Percentiles rank a stretch among this genome's conserved stretches.
Evolutionary conservation across 495 filamentous ascomycete species (phyloP).

Genomic region (Neurospora hispaniola): DNA sequence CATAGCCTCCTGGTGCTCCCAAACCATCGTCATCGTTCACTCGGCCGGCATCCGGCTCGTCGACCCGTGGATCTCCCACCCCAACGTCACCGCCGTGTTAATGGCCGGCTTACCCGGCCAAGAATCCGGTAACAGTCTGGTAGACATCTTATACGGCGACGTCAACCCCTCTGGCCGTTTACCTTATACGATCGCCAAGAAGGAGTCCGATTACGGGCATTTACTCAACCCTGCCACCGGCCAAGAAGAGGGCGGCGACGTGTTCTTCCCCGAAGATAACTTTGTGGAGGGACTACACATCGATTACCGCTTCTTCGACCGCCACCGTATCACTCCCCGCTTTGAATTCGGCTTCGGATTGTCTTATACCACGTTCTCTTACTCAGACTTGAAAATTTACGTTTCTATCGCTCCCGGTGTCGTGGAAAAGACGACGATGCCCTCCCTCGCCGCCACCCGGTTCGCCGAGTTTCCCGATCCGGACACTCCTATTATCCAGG

Average conservation of each 20-base stretch:
- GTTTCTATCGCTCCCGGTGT: neutral
- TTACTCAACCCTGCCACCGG: slow-evolving; percentile 37
- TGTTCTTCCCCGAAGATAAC: slow-evolving; percentile 33
- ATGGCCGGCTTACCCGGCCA: slow-evolving; percentile 25
- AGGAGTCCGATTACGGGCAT: slow-evolving; percentile 40
- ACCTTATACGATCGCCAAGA: slow-evolving; percentile 56
- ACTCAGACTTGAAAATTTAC: neutral
- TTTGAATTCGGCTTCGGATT: slow-evolving; percentile 77
- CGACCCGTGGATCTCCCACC: slow-evolving; percentile 31
- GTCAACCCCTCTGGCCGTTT: slow-evolving; percentile 51
- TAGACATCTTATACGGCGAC: slow-evolving; percentile 24
- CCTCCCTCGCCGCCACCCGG: neutral
- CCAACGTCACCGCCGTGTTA: slow-evolving; percentile 28
- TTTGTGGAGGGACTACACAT: slow-evolving; percentile 68
- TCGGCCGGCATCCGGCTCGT: slow-evolving; percentile 27
- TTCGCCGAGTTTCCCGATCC: slow-evolving; percentile 12
- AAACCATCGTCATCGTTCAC: slow-evolving; percentile 40
- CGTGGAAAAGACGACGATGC: neutral
- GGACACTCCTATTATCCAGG: slow-evolving; percentile 16
- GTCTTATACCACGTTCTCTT: slow-evolving; percentile 54
- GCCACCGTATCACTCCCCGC: slow-evolving; percentile 47
- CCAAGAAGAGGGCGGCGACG: slow-evolving; percentile 11
- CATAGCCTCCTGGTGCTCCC: slow-evolving; percentile 20
- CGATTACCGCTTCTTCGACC: slow-evolving; percentile 72
- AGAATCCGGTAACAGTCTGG: slow-evolving; percentile 22